Conservation (phyloP, 768 basidiomycete genomes). For the Phanerochaete carnosa region DNA sequence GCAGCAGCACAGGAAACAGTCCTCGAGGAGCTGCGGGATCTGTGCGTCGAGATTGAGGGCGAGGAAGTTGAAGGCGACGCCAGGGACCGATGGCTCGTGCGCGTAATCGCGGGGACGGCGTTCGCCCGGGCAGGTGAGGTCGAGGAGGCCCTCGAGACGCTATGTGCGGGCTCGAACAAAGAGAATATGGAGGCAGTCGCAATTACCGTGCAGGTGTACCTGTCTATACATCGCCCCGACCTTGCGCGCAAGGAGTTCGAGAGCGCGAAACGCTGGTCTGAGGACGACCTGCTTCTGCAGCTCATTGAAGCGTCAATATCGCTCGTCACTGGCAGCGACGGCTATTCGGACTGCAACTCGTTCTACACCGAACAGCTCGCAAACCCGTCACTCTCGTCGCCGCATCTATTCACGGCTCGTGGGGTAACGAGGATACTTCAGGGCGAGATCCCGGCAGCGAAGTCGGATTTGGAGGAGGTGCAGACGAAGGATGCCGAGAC, state of each 20-base stretch:
- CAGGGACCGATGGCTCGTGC: slow-evolving; percentile 68
- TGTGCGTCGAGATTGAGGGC: slow-evolving; percentile 83
- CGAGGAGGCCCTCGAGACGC: slow-evolving; percentile 90
- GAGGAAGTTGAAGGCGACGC: slow-evolving; percentile 68
- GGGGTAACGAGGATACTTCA: slow-evolving; percentile 77
- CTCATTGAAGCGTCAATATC: slow-evolving; percentile 83
- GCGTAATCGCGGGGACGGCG: slow-evolving; percentile 82
- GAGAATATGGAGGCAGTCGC: slow-evolving; percentile 86
- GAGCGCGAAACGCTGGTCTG: slow-evolving; percentile 79
- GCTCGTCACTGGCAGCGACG: slow-evolving; percentile 70
- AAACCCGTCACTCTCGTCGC: slow-evolving; percentile 73
- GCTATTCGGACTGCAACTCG: slow-evolving; percentile 47
- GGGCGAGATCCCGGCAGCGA: slow-evolving; percentile 72
- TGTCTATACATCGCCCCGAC: slow-evolving; percentile 86
- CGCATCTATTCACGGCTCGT: slow-evolving; percentile 73
- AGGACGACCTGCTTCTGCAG: slow-evolving; percentile 87
- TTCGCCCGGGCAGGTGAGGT: slow-evolving; percentile 81
- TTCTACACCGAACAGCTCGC: slow-evolving; percentile 85
- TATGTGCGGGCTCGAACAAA: slow-evolving; percentile 62
- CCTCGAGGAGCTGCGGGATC: slow-evolving; percentile 81
- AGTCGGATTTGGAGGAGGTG: slow-evolving; percentile 78
- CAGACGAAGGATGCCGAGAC: slow-evolving; percentile 56
- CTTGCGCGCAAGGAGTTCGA: slow-evolving; percentile 86
- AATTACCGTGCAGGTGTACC: slow-evolving; percentile 79
- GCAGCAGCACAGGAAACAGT: slow-evolving; percentile 47